Evolutionary conservation across 2,329 filamentous ascomycete species (phyloP).

Genomic region (Chaetomiaceae sp.): DNA sequence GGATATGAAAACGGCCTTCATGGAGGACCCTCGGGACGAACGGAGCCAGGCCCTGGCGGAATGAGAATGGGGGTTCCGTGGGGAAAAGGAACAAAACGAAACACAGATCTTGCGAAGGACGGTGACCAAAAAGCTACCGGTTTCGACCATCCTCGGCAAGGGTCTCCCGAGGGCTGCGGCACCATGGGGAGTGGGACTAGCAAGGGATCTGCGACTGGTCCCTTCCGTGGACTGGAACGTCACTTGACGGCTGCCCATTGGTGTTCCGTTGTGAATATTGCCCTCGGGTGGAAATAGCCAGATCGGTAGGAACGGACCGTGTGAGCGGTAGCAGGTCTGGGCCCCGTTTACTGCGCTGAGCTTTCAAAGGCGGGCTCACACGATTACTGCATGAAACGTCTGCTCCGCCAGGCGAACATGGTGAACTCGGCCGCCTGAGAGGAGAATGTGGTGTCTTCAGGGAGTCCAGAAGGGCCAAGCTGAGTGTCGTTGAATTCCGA

Average conservation of each 20-base stretch:
- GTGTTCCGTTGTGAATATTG: constrained; percentile 29
- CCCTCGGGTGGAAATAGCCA: constrained; percentile 34
- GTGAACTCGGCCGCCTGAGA: constrained; percentile 18
- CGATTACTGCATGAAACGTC: constrained; percentile 22
- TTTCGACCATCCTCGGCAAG: constrained; percentile 20
- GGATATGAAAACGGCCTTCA: constrained; percentile 23
- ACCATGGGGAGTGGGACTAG: constrained; percentile 26
- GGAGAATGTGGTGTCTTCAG: constrained; percentile 16
- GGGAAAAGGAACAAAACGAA: constrained; percentile 3
- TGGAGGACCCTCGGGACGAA: constrained; percentile 8
- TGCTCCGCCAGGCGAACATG: constrained; percentile 13
- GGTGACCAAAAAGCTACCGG: constrained; percentile 15
- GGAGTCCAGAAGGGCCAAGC: constrained; percentile 4
- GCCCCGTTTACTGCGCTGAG: neutral
- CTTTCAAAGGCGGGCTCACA: constrained; percentile 3
- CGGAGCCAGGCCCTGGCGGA: constrained; percentile 7
- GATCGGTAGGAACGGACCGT: constrained; percentile 41
- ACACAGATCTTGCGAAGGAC: constrained; percentile 1
- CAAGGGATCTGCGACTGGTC: constrained; percentile 17
- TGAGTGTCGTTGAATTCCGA: constrained; percentile 11
- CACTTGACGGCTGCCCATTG: constrained; percentile 29
- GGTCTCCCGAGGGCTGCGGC: constrained; percentile 26
- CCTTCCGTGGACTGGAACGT: constrained; percentile 21
- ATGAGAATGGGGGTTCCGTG: constrained; percentile 3
- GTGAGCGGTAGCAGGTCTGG: constrained; percentile 30